Conservation (phyloP, 768 basidiomycete genomes). For the Suillus tomentosus region DNA sequence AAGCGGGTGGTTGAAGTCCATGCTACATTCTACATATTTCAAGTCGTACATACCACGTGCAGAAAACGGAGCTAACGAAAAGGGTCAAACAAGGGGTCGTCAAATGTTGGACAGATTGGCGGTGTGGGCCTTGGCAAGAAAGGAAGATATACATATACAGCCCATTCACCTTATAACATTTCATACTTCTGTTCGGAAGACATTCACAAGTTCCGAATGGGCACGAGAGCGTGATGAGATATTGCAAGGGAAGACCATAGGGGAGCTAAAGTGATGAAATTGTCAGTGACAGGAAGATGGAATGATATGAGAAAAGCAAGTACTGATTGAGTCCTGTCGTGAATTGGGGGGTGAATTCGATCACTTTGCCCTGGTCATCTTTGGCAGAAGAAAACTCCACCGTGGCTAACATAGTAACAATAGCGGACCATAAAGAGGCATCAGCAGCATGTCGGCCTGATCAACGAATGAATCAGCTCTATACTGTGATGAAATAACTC, state of each 20-base stretch:
- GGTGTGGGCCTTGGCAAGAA: too few species aligned
- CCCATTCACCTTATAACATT: too few species aligned
- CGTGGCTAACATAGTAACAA: conserved; percentile 10
- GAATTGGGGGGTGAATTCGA: conserved; percentile 9
- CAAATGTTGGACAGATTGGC: too few species aligned
- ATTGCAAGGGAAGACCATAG: conserved; percentile 20
- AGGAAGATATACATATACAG: too few species aligned
- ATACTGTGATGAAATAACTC: too few species aligned
- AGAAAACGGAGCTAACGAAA: too few species aligned
- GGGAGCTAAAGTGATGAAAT: conserved; percentile 12
- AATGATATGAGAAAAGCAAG: conserved; percentile 8
- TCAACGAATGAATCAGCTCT: conserved; percentile 6
- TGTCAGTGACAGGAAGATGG: neutral
- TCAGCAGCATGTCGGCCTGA: conserved; percentile 19
- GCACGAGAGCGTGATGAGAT: conserved; percentile 17
- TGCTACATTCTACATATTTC: too few species aligned
- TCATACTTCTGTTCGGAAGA: too few species aligned
- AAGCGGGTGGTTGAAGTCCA: too few species aligned
- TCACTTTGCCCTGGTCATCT: conserved; percentile 7
- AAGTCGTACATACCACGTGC: too few species aligned
- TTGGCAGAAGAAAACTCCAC: conserved; percentile 3
- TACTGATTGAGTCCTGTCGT: neutral
- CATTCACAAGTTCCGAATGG: too few species aligned
- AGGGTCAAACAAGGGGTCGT: too few species aligned
- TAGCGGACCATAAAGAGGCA: conserved; percentile 10